Base-by-base conservation (phyloP, 331 rosid genomes). In the Pyracantha coccinea region DNA sequence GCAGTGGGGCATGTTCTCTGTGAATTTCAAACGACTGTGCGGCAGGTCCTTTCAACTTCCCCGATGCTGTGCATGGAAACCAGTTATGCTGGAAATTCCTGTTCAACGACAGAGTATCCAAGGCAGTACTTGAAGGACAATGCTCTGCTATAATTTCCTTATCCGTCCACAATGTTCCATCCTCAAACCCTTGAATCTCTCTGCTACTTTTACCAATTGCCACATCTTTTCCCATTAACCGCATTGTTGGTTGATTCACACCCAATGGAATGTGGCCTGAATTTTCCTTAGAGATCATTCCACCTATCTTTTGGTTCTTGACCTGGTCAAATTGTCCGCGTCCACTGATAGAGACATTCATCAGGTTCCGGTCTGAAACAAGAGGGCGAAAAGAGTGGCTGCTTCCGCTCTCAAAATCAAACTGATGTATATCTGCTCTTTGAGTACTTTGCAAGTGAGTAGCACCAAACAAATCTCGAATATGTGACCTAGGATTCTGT, bases 141-240 rank as follows among this genome's bases (percentile, higher is more conserved):
- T 80, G 72, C 75, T 83, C 84, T 45, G 84, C 73, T 71, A 85
- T 82, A 61, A 84, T 82, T 79, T 86, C 87, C 77, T 85, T 84
- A 71, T 83, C 89, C 27, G 82, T 81, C 99, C 93, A 89, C 69
- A 86, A 78, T 74, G 84, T 87, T 77, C 80, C 88, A 21, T 80
- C 85, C 38, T 79, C 85, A 19, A 75, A 77, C 29, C 85, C 85
- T 71, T 83, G 91, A 65, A 83, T 64, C 75, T 80, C 93, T 81
- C 77, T 79, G 85, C 85, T 84, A 85, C 89, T 89, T 72, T 86
- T 86, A 80, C 98, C 97, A 82, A 95, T 84, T 11, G 98, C 86
- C 81, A 95, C 97, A 87, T 95, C 99, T 83, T 90, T 95, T 28
- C 99, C 99, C 99, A 95, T 95, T 87, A 95, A 83, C 71, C 99